Conservation (phyloP, 192 early-diverging fungal genomes). For the Coemansia sp. region DNA sequence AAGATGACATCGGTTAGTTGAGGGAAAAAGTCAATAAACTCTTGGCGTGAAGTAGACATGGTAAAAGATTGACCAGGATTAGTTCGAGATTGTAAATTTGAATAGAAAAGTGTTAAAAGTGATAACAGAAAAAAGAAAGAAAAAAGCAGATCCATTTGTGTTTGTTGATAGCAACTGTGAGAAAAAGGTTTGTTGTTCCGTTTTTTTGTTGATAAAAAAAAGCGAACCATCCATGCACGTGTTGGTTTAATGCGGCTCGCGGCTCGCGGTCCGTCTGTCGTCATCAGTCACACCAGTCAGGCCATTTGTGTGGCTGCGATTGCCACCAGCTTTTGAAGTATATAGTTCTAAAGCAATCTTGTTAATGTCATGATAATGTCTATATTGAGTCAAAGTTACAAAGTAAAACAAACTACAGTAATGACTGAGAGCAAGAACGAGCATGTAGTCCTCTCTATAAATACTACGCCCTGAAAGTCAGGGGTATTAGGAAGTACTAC, state of each 20-base stretch:
- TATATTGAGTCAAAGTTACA: neutral
- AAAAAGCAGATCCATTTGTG: neutral
- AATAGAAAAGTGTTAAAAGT: neutral
- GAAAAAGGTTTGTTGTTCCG: neutral
- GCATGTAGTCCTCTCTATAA: neutral
- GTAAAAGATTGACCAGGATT: neutral
- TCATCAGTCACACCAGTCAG: neutral
- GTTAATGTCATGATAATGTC: neutral
- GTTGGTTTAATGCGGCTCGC: conserved; percentile 3
- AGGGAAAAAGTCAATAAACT: conserved; percentile 79
- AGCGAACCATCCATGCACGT: neutral
- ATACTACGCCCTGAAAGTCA: neutral
- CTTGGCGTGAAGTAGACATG: conserved; percentile 53
- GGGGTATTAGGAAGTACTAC: too few species aligned
- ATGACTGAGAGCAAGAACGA: neutral
- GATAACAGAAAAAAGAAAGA: neutral
- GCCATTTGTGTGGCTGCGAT: too few species aligned
- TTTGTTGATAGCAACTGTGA: neutral
- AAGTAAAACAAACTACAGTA: neutral
- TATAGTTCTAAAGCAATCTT: neutral
- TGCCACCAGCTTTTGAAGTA: too few species aligned
- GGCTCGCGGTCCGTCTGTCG: neutral
- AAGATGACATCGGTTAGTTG: conserved; percentile 76
- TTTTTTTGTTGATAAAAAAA: neutral
- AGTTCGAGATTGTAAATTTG: conserved; percentile 5